Percentiles rank a stretch among this genome's conserved stretches.
Conservation (phyloP, 2,329 filamentous ascomycete species). For the Fusarium beomiforme region DNA sequence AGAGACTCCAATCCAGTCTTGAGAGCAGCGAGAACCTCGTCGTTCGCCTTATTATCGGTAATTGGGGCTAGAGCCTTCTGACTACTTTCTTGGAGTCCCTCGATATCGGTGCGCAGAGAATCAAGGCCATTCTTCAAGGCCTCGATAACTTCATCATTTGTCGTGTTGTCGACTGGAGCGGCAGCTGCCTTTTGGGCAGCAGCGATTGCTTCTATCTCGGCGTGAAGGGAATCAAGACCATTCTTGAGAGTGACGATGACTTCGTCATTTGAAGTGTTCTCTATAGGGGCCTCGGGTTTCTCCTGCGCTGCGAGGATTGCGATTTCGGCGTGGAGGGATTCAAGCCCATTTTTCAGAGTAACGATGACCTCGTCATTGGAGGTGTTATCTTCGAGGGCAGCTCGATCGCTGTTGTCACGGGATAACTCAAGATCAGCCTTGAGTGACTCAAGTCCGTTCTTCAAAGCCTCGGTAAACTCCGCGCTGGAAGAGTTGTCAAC, state of each 20-base stretch:
- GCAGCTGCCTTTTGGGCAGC: constrained; percentile 60
- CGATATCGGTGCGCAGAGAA: constrained; percentile 38
- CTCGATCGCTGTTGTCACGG: constrained; percentile 70
- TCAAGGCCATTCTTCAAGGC: constrained; percentile 38
- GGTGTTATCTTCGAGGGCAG: constrained; percentile 69
- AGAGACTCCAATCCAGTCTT: constrained; percentile 80
- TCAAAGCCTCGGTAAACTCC: constrained; percentile 35
- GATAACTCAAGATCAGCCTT: constrained; percentile 50
- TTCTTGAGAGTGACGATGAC: constrained; percentile 85
- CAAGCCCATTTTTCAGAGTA: constrained; percentile 81
- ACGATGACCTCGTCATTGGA: constrained; percentile 86
- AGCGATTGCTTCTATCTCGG: constrained; percentile 78
- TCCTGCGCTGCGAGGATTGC: constrained; percentile 68
- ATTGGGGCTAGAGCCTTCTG: constrained; percentile 61
- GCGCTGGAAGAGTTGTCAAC: constrained; percentile 25
- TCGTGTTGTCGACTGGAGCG: constrained; percentile 19
- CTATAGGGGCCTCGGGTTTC: constrained; percentile 16
- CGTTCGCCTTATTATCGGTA: constrained; percentile 77
- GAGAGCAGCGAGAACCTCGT: constrained; percentile 85
- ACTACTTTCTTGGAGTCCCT: constrained; percentile 70
- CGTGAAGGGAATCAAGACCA: constrained; percentile 76
- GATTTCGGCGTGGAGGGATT: constrained; percentile 77
- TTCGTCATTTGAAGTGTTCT: constrained; percentile 69
- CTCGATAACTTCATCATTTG: constrained; percentile 36
- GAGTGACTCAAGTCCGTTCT: constrained; percentile 36